A percentile compares a stretch with the other conserved stretches of the same genome.
Evolutionary conservation across 164 flowering plant genomes (phyloP).

Genomic region (Amborella trichopoda): DNA sequence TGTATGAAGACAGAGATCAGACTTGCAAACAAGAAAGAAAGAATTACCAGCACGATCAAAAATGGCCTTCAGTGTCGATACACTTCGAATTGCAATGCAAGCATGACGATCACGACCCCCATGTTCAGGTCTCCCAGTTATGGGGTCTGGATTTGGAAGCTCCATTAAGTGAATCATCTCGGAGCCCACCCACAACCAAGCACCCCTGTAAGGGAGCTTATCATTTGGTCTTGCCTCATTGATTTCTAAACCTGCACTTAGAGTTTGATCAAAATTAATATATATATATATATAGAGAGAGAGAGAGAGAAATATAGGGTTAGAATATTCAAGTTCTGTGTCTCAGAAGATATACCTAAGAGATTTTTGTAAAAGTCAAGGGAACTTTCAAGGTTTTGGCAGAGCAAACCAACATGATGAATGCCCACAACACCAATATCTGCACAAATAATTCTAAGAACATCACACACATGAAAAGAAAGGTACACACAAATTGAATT

Average conservation of each 20-base stretch:
- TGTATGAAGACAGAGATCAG: too few relatives aligned
- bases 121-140: constrained; percentile 78
- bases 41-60: constrained; percentile 69
- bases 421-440: constrained; percentile 69
- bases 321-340: too few relatives aligned
- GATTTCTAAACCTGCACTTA: constrained; percentile 38
- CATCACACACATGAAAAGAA: too few relatives aligned
- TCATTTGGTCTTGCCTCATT: constrained; percentile 96
- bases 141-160: constrained; percentile 97
- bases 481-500: too few relatives aligned
- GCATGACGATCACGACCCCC: constrained; percentile 95
- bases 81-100: constrained; percentile 71
- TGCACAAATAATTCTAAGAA: too few relatives aligned
- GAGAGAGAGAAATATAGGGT: too few relatives aligned
- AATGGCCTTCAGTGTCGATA: constrained; percentile 67
- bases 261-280: too few relatives aligned
- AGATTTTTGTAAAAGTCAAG: constrained; percentile 81
- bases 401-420: constrained; percentile 89
- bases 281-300: too few relatives aligned
- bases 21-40: too few relatives aligned
- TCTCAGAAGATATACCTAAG: constrained; percentile 59
- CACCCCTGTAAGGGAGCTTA: constrained; percentile 95
- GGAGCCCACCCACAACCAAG: constrained; percentile 98
- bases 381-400: constrained; percentile 83
- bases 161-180: constrained; percentile 99